Base-by-base conservation (phyloP, 352 stramenopile species). In the Phytophthora fragariae region DNA sequence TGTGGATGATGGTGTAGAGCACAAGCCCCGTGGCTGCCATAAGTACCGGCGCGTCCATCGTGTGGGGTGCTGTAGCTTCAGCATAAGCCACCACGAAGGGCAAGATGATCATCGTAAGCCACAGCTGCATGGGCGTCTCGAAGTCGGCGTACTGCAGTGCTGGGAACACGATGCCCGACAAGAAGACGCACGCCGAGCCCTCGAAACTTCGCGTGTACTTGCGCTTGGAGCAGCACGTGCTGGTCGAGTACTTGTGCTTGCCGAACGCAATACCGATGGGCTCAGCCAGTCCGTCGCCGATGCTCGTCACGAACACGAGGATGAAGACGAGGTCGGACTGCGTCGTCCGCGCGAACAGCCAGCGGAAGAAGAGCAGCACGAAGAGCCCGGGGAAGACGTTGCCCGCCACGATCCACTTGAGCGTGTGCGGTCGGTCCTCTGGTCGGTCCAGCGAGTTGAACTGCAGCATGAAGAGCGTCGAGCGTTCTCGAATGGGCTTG, bases 381-480 rank as follows among this genome's bases (percentile, higher is more conserved):
- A 96, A 93, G 24, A 96, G 82, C 3, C 85, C 79, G n/a, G 88
- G 85, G 60, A 92, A 91, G 46, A 93, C 73, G 68, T 96, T 96
- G 19, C 89, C 89, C 3, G 85, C 86, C 27, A 96, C 84, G 72
- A 93, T 93, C 86, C 86, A 93, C 60, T 91, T 86, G 44, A 93
- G 79, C 21, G 86, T 93, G 39, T 93, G 78, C 37, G 89, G 89
- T 55, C 89, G 83, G 61, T 96, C 89, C 47, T 96, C 89, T 7
- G 89, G 89, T 53, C 89, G 84, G 75, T 96, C 89, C 17, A 96
- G 71, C 52, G 87, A 94, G 80, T 96, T 96, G 68, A 96, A 96
- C 70, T 96, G 89, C 56, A 96, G 78, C 89, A 96, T 96, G 70
- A 94, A 93, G 57, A 96, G 86, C 70, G 83, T 93, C 41, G 84